Conservation (phyloP, 2,329 filamentous ascomycete species). For the Lachnellula occidentalis region DNA sequence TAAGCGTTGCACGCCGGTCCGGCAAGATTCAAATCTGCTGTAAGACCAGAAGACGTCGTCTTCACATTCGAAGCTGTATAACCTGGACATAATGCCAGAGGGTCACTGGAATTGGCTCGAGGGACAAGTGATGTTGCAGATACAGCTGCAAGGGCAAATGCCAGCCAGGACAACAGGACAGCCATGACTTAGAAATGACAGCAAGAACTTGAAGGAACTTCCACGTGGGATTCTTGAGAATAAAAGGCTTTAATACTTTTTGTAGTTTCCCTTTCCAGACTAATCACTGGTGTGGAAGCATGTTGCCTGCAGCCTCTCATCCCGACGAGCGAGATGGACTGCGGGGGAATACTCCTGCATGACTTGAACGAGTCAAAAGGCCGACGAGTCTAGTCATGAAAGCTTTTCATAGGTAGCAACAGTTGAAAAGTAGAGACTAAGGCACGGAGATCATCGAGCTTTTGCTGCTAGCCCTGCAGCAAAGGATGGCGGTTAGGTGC, state of each 20-base stretch:
- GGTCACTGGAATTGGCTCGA: slow-evolving; percentile 8
- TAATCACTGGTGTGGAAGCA: not conserved
- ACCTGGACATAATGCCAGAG: slow-evolving; percentile 50
- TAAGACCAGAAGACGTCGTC: slow-evolving; percentile 48
- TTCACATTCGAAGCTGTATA: slow-evolving; percentile 60
- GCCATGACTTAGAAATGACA: slow-evolving; percentile 7
- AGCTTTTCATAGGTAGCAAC: not conserved
- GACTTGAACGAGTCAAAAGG: not conserved
- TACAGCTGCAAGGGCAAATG: slow-evolving; percentile 11
- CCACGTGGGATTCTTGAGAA: not conserved
- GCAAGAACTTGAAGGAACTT: not conserved
- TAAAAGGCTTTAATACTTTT: not conserved
- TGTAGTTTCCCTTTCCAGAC: not conserved
- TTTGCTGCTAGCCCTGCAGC: not conserved
- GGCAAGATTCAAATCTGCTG: slow-evolving; percentile 63
- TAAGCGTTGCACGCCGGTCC: slow-evolving; percentile 70
- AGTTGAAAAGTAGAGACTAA: not conserved
- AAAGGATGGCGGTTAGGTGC: too few species aligned
- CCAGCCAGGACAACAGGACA: slow-evolving; percentile 11
- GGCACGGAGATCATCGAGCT: not conserved
- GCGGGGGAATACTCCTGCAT: slow-evolving; percentile 2
- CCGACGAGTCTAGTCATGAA: not conserved
- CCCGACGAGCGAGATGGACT: too few species aligned
- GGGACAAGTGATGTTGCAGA: slow-evolving; percentile 8
- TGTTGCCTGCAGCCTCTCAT: not conserved